Conservation (phyloP, 805 yeast genomes). For the Nakazawaea siamensis region DNA sequence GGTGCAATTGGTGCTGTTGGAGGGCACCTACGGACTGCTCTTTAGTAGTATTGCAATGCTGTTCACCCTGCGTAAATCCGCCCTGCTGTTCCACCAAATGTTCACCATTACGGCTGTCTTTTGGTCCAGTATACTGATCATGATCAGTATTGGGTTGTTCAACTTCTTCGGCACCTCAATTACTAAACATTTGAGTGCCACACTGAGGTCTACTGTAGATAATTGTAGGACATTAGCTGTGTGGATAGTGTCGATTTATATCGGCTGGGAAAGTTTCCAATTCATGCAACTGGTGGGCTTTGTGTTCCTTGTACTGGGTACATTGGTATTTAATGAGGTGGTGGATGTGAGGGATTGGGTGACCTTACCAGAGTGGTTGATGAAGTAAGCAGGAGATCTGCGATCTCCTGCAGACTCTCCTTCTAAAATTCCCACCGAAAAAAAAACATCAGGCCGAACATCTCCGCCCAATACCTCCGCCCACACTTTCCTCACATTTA, state of each 20-base stretch:
- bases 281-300: constrained; percentile 61
- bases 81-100: constrained; percentile 43
- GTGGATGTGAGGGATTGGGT: no score
- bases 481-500: no score
- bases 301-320: constrained; percentile 55
- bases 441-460: no score
- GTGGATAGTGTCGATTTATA: constrained; percentile 58
- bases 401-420: no score
- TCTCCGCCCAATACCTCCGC: no score
- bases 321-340: constrained; percentile 66
- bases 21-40: constrained; percentile 58
- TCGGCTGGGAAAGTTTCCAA: constrained; percentile 73
- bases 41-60: constrained; percentile 44
- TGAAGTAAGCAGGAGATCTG: no score
- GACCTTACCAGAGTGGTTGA: no score
- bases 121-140: constrained; percentile 49
- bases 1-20: constrained; percentile 59
- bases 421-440: no score
- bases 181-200: constrained; percentile 60
- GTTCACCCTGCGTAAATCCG: no score
- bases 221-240: constrained; percentile 69
- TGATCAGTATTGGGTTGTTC: constrained; percentile 66
- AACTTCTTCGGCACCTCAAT: constrained; percentile 67
- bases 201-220: constrained; percentile 73
- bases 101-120: constrained; percentile 34